Conservation (phyloP, 208 protist species). For the Acanthamoeba royreba region DNA sequence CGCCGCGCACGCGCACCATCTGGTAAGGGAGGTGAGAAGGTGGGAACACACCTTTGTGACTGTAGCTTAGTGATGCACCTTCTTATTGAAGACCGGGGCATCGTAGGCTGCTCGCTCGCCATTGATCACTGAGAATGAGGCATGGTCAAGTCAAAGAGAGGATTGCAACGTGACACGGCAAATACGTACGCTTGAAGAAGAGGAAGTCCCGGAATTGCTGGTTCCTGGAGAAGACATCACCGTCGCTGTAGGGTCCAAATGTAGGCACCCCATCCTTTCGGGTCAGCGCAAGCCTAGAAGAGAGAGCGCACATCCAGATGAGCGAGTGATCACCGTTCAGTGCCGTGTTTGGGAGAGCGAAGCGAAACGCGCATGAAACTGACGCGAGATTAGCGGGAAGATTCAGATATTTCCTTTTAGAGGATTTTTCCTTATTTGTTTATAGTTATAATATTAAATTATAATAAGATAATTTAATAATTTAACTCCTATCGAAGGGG, state of each 20-base stretch:
- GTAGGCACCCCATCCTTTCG: neutral
- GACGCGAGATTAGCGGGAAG: too few relatives aligned
- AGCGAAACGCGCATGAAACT: too few relatives aligned
- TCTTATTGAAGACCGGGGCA: neutral
- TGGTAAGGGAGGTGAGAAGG: too few relatives aligned
- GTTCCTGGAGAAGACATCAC: neutral
- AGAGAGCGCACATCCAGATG: too few relatives aligned
- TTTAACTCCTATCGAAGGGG: too few relatives aligned
- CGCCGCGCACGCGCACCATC: neutral
- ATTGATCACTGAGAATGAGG: neutral
- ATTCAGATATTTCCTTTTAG: too few relatives aligned
- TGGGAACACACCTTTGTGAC: neutral
- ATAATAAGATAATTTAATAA: too few relatives aligned
- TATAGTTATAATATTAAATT: too few relatives aligned
- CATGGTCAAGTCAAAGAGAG: neutral
- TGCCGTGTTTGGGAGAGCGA: too few relatives aligned
- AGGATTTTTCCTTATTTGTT: too few relatives aligned
- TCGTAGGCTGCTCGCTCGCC: constrained; percentile 35
- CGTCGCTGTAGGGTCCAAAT: neutral
- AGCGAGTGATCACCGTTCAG: too few relatives aligned
- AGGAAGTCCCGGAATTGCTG: constrained; percentile 9
- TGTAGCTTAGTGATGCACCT: neutral
- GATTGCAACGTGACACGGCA: neutral
- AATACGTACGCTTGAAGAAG: neutral
- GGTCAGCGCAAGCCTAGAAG: neutral